Base-by-base conservation (phyloP, 2,329 filamentous ascomycete species). In the Monilinia fructigena region DNA sequence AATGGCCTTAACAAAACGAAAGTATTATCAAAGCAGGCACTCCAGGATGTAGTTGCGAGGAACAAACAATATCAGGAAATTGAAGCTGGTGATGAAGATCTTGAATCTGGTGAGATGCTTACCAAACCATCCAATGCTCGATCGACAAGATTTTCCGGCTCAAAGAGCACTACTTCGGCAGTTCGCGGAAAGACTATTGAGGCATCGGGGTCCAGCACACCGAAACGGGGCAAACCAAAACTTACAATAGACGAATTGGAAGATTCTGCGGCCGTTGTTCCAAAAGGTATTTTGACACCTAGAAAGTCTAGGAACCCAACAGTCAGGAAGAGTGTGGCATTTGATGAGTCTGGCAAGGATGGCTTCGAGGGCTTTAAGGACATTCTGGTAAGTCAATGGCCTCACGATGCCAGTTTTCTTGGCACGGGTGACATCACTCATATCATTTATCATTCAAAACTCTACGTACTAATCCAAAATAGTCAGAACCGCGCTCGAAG, bases 261-360 rank as follows among this genome's bases (percentile, higher is more conserved):
- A 20, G 55, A 61, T 7, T 52, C 66, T 2, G 4, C 35, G 2
- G 61, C 56, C 28, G 35, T 53, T 20, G 35, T 48, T 26, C 79
- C 83, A 12, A 86, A 83, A 72, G 80, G 85, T 10, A 88, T 88
- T 65, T 73, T 87, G 53, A 83, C 83, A 3, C 85, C 86, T 4
- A 79, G 78, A 23, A 85, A 82, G 74, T 81, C 79, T 26, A 56
- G 75, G 74, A 50, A 76, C 79, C 72, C 70, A 20, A 61, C 63
- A 35, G 16, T 77, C 61, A 79, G 76, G 18, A 88, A 88, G 75
- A 87, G 77, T 69, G 86, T 88, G 18, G 82, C 80, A 0, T 88
- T 88, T 71, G 78, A 81, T 20, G 70, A 70, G 0, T 88, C 88
- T 71, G 79, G 81, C 20, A 69, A 70, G 26, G 61, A 48, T 23